Evolutionary conservation across 208 protist genomes (phyloP).

Genomic region (Strigomonas culicis): DNA sequence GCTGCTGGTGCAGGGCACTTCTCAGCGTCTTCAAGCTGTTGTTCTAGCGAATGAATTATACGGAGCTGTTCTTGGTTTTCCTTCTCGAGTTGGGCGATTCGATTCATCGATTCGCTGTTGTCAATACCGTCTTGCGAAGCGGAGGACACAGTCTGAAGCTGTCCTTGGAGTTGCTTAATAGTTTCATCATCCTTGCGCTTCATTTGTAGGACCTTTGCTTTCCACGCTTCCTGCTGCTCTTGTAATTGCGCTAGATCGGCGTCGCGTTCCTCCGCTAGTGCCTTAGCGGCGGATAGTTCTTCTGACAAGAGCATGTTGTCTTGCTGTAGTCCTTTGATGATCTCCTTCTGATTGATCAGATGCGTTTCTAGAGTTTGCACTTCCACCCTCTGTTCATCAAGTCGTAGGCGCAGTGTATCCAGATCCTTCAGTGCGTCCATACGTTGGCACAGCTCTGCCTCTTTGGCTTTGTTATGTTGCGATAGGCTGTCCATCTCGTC

Average conservation of each 20-base stretch:
- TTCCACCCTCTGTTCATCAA: constrained; percentile 17
- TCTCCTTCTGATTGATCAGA: constrained; percentile 17
- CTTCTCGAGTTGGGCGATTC: constrained; percentile 22
- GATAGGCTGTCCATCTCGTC: constrained; percentile 28
- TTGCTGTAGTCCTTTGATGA: constrained; percentile 16
- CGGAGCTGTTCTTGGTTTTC: constrained; percentile 3
- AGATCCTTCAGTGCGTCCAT: constrained; percentile 11
- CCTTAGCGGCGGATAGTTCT: constrained; percentile 14
- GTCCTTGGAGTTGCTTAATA: constrained; percentile 26
- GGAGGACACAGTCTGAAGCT: constrained; percentile 13
- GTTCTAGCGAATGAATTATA: too few species aligned
- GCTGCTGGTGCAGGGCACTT: background rate
- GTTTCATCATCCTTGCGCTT: constrained; percentile 40
- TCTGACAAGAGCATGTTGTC: constrained; percentile 18
- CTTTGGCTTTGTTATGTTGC: constrained; percentile 15
- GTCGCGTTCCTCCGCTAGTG: constrained; percentile 13
- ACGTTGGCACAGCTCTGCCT: constrained; percentile 10
- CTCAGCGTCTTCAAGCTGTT: too few species aligned
- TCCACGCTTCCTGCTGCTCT: constrained; percentile 33
- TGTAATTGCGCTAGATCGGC: constrained; percentile 16
- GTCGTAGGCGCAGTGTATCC: background rate
- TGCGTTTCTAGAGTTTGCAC: constrained; percentile 31
- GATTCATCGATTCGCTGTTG: background rate
- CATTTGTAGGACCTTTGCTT: constrained; percentile 46
- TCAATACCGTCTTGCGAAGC: background rate